Evolutionary conservation across 2,329 filamentous ascomycete species (phyloP), one percentile per base, ranked within the genome.

Genomic region (Fusarium proliferatum): DNA sequence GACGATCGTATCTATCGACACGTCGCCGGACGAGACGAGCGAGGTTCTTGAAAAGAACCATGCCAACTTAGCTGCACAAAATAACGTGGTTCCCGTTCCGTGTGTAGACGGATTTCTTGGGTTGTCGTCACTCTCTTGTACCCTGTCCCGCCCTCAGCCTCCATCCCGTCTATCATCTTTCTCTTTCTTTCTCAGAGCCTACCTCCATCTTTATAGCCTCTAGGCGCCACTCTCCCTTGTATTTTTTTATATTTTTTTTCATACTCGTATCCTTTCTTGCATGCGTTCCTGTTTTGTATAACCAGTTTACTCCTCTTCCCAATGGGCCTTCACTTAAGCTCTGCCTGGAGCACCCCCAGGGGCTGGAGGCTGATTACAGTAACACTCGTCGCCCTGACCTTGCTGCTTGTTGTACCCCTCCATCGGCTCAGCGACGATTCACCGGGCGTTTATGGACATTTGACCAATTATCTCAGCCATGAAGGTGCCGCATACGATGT

Each of bases 401-500:
- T 80, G 57, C 67, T 81, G 51, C 73, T 81, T 57, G 69, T 76
- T 51, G 66, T 80, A 58, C 78, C 80, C 67, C 78, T 82, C 77
- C 76, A 79, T 64, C 76, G 78, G 55, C 74, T 81, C 46, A 74
- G 76, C 70, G 71, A 78, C 61, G 73, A 79, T 53, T 61, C 72
- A 16, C 72, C 79, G n/a, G 67, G 78, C 57, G 57, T 82, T 64
- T 80, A 80, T 73, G 71, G 79, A 56, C 76, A 79, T 55, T 57
- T 81, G 41, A 76, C 77, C 51, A 77, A 78, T 39, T 81, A 80
- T 65, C 76, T 81, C 57, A 74, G 74, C 53, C 66, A 79, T 57
- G 76, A 75, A 21, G 75, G 73, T 41, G 78, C 82, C 60, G 82
- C 82, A 72, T 82, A 85, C 74, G 84, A 83, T 12, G 61, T 74